Evolutionary conservation across 768 basidiomycete species (phyloP).

Genomic region (Boletellus sp.): DNA sequence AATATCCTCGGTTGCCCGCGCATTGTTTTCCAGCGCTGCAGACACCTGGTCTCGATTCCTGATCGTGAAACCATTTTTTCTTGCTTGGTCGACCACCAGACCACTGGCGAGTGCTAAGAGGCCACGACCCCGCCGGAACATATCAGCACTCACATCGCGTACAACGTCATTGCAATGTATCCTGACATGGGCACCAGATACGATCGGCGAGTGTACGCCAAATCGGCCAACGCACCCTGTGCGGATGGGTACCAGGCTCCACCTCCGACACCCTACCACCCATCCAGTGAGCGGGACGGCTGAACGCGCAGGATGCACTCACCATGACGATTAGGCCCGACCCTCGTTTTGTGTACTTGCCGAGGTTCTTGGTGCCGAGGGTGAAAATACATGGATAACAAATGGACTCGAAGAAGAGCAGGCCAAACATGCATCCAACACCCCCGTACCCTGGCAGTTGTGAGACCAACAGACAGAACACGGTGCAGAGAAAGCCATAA

Average conservation of each 20-base stretch:
- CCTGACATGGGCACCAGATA: constrained; percentile 61
- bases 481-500: constrained; percentile 49
- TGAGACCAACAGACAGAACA: constrained; percentile 51
- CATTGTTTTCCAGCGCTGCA: background rate
- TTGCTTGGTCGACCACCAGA: constrained; percentile 49
- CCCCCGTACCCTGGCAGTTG: constrained; percentile 51
- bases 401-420: constrained; percentile 77
- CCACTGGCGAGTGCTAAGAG: constrained; percentile 37
- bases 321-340: constrained; percentile 66
- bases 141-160: constrained; percentile 45
- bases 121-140: background rate
- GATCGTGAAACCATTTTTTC: constrained; percentile 47
- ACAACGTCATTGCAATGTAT: constrained; percentile 54
- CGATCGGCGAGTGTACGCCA: constrained; percentile 45
- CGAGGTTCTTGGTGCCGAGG: constrained; percentile 61
- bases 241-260: constrained; percentile 70
- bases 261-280: constrained; percentile 51
- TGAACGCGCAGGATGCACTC: background rate
- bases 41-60: constrained; percentile 44
- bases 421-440: constrained; percentile 55
- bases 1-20: background rate
- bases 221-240: constrained; percentile 54
- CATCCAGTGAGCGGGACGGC: background rate
- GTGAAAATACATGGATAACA: constrained; percentile 72
- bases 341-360: constrained; percentile 55